These are phyloP conservation scores for Populus tomentosa DNA, from an alignment of 441 rosid genomes.

Conservation along the genomic window DNA sequence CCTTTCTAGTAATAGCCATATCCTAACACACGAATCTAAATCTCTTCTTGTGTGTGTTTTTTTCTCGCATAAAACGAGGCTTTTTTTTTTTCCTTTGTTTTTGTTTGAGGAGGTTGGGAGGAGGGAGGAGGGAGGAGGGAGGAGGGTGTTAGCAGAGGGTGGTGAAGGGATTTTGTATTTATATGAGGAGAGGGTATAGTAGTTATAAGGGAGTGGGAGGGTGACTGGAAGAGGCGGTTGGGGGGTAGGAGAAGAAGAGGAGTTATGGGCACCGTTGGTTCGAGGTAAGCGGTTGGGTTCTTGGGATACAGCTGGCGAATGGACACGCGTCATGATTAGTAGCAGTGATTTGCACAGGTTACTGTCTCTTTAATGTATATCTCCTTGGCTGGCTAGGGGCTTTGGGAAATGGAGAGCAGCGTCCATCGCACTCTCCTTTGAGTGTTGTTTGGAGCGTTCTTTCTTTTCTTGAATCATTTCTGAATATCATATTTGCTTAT, in stretches of 20 bases:
- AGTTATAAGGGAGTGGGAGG: conserved; percentile 31
- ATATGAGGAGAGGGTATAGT: conserved; percentile 17
- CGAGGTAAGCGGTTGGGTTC: conserved; percentile 57
- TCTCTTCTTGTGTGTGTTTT: too few relatives aligned
- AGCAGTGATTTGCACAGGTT: conserved; percentile 41
- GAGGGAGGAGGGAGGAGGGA: neutral
- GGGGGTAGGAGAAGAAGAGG: neutral
- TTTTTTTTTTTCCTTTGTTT: neutral
- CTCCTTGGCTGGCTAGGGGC: neutral
- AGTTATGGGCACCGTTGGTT: conserved; percentile 48
- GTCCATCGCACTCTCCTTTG: conserved; percentile 12
- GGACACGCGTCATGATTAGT: conserved; percentile 66
- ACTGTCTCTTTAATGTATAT: conserved; percentile 4
- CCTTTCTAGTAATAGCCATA: conserved; percentile 41
- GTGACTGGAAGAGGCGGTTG: conserved; percentile 52
- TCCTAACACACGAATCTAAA: too few relatives aligned
- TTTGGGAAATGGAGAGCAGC: conserved; percentile 3
- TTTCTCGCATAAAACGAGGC: neutral
- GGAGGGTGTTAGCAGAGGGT: neutral
- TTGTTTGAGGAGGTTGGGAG: neutral
- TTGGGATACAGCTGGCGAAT: conserved; percentile 81
- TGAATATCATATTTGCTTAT: too few relatives aligned
- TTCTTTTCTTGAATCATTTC: too few relatives aligned
- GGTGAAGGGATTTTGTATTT: neutral
- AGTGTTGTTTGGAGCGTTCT: conserved; percentile 6